Evolutionary conservation across 768 basidiomycete genomes (phyloP).

Genomic region (Cytidiella melzeri): DNA sequence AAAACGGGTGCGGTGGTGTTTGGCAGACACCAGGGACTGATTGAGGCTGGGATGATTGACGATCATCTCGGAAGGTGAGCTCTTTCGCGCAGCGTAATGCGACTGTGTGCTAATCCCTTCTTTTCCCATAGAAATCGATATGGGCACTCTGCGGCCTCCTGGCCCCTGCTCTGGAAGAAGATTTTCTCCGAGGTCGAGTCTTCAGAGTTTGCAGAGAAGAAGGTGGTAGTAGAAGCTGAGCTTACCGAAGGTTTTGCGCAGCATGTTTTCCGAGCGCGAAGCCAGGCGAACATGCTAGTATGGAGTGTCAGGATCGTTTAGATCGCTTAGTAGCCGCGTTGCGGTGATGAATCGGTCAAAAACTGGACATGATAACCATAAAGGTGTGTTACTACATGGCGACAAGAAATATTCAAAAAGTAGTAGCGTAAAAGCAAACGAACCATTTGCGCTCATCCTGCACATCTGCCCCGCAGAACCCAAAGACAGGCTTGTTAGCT

Average conservation of each 20-base stretch:
- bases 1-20: constrained; percentile 24
- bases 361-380: too few species aligned
- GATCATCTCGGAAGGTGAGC: constrained; percentile 22
- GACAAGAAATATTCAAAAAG: neutral
- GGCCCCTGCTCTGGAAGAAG: constrained; percentile 25
- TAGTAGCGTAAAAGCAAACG: neutral
- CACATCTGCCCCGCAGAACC: neutral
- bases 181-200: constrained; percentile 22
- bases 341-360: too few species aligned
- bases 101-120: neutral
- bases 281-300: constrained; percentile 17
- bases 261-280: neutral
- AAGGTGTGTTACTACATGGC: too few species aligned
- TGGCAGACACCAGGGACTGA: constrained; percentile 26
- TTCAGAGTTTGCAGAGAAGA: constrained; percentile 14
- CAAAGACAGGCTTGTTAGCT: neutral
- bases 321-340: too few species aligned
- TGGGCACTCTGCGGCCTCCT: constrained; percentile 26
- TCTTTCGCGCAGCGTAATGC: too few species aligned
- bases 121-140: constrained; percentile 22
- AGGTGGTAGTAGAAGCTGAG: constrained; percentile 17
- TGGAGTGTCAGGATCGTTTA: constrained; percentile 24
- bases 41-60: constrained; percentile 22
- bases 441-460: neutral
- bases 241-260: constrained; percentile 12